These are phyloP conservation scores for Fusarium temperatum DNA, from an alignment of 2,329 filamentous ascomycete species.

Conservation along the genomic window DNA sequence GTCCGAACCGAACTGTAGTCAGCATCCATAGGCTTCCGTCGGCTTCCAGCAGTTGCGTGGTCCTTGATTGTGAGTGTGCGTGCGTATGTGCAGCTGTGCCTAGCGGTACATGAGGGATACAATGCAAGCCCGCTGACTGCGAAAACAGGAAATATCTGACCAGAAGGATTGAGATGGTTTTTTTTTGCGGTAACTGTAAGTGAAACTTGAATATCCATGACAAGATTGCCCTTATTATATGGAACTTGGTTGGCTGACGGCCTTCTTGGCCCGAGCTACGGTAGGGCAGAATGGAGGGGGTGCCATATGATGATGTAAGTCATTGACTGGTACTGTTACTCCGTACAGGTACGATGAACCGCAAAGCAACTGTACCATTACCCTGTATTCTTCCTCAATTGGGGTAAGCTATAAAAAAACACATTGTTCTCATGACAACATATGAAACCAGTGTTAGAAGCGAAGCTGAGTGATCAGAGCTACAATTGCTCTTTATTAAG, in stretches of 20 bases:
- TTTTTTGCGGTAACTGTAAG: neutral
- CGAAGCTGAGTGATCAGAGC: neutral
- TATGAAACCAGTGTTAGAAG: neutral
- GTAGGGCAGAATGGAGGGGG: slow-evolving; percentile 23
- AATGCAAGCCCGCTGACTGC: slow-evolving; percentile 1
- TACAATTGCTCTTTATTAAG: neutral
- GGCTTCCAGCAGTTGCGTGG: slow-evolving; percentile 12
- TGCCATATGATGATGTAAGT: slow-evolving; percentile 25
- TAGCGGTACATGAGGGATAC: slow-evolving; percentile 1
- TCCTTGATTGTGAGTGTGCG: neutral
- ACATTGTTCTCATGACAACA: neutral
- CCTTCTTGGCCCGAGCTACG: neutral
- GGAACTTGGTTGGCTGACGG: neutral
- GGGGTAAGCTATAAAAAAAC: neutral
- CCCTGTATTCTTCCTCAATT: neutral
- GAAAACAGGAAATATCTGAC: neutral
- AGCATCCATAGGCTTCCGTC: slow-evolving; percentile 24
- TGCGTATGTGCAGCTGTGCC: slow-evolving; percentile 7
- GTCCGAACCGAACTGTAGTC: neutral
- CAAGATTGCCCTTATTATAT: neutral
- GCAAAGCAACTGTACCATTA: neutral
- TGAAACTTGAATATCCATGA: neutral
- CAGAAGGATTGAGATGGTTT: neutral
- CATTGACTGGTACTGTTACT: neutral
- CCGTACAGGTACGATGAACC: neutral